Base-by-base conservation (phyloP, 164 flowering plant genomes). In the Chloranthus sessilifolius region DNA sequence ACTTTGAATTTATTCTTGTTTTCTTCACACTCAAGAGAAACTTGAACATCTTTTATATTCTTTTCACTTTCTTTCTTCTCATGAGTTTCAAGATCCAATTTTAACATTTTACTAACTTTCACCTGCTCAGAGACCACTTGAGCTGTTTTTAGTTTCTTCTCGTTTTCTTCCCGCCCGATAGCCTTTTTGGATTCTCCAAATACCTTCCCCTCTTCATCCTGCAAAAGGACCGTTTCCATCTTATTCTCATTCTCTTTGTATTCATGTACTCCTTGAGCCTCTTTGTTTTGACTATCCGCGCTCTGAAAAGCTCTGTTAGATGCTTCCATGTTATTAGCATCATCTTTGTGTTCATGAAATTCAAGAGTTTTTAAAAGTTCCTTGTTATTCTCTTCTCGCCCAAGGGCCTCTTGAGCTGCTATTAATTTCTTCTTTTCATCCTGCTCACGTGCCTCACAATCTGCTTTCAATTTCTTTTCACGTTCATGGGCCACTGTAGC, bases 11-110 rank as follows among this genome's bases (percentile, higher is more conserved):
- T 56, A 21, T 53, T 63, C 59, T 46, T 60, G 39, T 33, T 53
- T 29, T 52, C 74, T 49, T 60, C 68, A 27, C 45, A 39, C 39
- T 63, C 45, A 5, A 43, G n/a, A n/a, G n/a, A n/a, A n/a, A n/a
- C n/a, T n/a, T n/a, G n/a, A n/a, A n/a, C n/a, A n/a, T 15, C 50
- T 40, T 29, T 39, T 49, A 40, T 55, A 36, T 28, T 34, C 58
- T 56, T 57, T 41, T 37, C 57, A 10, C 7, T 17, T 43, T 34
- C n/a, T 34, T 33, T 50, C 33, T 20, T 14, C 11, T 54, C 41
- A 4, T 19, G 46, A 36, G 20, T 26, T 58, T 24, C 42, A 43
- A 21, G 42, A 41, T 23, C 27, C 9, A 44, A 5, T 50, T 35
- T 34, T 7, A 6, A n/a, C n/a, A n/a, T n/a, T n/a, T n/a, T 45